phyloP scores from a whole-genome alignment of 805 yeast species.

The Huiozyma sinensis region DNA sequence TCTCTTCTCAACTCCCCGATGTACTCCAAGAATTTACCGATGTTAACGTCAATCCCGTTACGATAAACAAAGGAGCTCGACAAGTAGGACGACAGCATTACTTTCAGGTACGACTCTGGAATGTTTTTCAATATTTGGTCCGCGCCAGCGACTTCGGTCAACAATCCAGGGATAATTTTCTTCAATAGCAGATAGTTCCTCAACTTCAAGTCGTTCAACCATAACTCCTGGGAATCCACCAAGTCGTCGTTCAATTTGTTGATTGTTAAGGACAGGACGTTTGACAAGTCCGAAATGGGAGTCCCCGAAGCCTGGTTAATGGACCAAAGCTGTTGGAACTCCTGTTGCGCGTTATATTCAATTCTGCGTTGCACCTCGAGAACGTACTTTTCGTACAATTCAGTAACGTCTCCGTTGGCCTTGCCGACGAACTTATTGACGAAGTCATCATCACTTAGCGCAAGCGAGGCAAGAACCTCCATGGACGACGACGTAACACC shows the following conservation, averaged over 20 bases:
- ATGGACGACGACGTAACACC: conserved; percentile 96
- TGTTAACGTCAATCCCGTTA: conserved; percentile 67
- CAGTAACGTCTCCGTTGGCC: conserved; percentile 7
- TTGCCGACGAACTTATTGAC: conserved; percentile 54
- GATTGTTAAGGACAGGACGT: conserved; percentile 70
- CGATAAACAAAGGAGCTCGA: conserved; percentile 80
- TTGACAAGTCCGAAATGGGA: conserved; percentile 61
- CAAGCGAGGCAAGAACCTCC: conserved; percentile 89
- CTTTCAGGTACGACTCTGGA: conserved; percentile 79
- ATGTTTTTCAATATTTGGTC: conserved; percentile 62
- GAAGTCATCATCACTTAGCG: conserved; percentile 79
- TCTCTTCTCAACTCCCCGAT: conserved; percentile 46
- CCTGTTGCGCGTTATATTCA: conserved; percentile 67
- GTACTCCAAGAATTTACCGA: conserved; percentile 63
- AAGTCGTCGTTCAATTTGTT: conserved; percentile 80
- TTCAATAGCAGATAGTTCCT: conserved; percentile 59
- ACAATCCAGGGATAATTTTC: conserved; percentile 68
- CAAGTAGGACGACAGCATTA: conserved; percentile 76
- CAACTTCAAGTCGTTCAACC: conserved; percentile 70
- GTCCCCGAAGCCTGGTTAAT: conserved; percentile 54
- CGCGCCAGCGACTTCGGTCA: conserved; percentile 55
- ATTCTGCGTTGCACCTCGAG: conserved; percentile 69
- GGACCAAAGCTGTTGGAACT: conserved; percentile 81
- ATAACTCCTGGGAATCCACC: conserved; percentile 66
- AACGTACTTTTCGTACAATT: conserved; percentile 74